These are phyloP conservation scores for Breviolum minutum DNA, from an alignment of 73 alveolate genomes.

Conservation along the genomic window DNA sequence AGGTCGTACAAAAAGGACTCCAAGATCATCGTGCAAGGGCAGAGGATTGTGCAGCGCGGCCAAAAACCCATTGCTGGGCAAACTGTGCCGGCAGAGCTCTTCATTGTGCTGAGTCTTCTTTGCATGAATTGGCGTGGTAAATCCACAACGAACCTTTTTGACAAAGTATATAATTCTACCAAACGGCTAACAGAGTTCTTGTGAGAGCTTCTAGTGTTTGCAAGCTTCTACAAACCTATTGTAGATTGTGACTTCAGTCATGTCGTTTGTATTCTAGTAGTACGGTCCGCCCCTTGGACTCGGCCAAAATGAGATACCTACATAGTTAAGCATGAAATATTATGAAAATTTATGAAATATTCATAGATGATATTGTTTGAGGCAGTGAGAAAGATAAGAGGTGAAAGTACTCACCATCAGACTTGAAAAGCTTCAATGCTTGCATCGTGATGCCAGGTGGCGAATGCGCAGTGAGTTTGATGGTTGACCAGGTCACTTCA, in stretches of 20 bases:
- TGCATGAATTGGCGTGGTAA: background rate
- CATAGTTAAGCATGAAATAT: no score
- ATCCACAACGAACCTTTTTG: background rate
- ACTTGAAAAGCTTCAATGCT: background rate
- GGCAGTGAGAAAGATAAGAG: no score
- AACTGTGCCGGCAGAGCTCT: conserved; percentile 80
- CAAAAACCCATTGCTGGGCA: conserved; percentile 19
- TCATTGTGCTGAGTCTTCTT: conserved; percentile 33
- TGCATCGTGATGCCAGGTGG: conserved; percentile 31
- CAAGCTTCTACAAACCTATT: background rate
- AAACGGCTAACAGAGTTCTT: background rate
- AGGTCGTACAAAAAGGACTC: conserved; percentile 14
- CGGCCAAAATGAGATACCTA: background rate
- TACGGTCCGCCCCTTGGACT: no score
- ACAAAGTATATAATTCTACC: no score
- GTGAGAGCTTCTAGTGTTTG: background rate
- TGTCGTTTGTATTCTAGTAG: no score
- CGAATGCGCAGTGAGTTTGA: conserved; percentile 48
- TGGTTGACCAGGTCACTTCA: conserved; percentile 56
- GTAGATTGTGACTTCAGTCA: background rate
- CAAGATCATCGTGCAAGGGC: conserved; percentile 76
- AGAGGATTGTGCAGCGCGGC: conserved; percentile 65
- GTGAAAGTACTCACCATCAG: no score
- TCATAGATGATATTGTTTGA: no score
- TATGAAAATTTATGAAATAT: no score